Evolutionary conservation across 176 grass and related monocot genomes (phyloP).

Genomic region (Guadua angustifolia): DNA sequence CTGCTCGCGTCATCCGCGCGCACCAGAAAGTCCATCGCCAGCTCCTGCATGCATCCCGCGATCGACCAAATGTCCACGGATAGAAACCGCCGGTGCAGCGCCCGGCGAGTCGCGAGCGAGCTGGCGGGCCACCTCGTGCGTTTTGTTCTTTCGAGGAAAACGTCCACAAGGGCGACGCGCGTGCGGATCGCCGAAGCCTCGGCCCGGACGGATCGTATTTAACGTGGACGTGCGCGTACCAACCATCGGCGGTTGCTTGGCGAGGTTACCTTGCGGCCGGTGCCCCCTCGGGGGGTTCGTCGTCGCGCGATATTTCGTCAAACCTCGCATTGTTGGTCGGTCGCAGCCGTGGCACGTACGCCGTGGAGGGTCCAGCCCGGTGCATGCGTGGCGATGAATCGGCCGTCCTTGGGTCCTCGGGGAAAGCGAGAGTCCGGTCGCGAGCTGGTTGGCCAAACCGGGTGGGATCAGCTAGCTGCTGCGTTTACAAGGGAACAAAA

Average conservation of each 20-base stretch:
- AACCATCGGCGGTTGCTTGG: conserved; percentile 34
- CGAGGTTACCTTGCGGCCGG: not conserved
- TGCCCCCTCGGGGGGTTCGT: not conserved
- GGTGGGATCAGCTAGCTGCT: not conserved
- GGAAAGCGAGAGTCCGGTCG: conserved; percentile 25
- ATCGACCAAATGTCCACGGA: not conserved
- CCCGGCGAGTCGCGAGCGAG: not conserved
- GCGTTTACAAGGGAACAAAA: not conserved
- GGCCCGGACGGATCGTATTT: too few relatives aligned
- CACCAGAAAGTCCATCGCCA: not conserved
- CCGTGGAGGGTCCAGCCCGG: not conserved
- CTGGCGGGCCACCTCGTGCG: not conserved
- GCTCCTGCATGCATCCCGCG: not conserved
- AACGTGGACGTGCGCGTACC: not conserved
- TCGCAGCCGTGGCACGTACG: conserved; percentile 14
- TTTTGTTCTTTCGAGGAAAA: too few relatives aligned
- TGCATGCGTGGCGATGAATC: conserved; percentile 38
- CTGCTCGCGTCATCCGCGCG: not conserved
- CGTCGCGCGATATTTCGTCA: not conserved
- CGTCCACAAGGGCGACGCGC: not conserved
- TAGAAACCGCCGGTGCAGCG: not conserved
- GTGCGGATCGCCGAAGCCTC: not conserved
- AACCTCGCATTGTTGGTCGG: not conserved
- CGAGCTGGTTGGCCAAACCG: not conserved
- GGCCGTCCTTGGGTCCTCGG: conserved; percentile 6